A percentile compares a stretch with the other conserved stretches of the same genome.
Conservation (phyloP, 2,329 filamentous ascomycete species). For the Colletotrichum euphorbiae region DNA sequence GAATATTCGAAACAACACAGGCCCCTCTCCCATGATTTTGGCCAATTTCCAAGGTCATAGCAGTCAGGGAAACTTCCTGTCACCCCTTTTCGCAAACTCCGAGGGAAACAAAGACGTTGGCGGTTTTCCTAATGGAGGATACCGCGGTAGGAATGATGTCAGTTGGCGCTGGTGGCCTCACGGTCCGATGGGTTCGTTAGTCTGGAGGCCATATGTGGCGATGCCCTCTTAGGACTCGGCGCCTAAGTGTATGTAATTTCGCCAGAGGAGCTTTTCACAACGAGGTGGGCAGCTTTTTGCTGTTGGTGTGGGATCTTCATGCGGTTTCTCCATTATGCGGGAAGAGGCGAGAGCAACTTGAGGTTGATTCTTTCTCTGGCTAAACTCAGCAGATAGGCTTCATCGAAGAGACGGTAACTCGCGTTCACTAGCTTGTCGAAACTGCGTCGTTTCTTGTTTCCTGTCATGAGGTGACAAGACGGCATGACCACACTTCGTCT, state of each 20-base stretch:
- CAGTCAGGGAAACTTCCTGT: conserved; percentile 20
- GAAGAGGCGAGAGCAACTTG: background rate
- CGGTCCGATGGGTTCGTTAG: background rate
- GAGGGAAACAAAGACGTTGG: background rate
- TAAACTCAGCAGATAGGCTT: background rate
- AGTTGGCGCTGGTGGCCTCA: conserved; percentile 19
- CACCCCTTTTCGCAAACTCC: conserved; percentile 20
- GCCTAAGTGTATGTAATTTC: conserved; percentile 2
- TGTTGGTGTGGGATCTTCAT: conserved; percentile 6
- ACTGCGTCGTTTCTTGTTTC: conserved; percentile 7
- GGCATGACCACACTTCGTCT: conserved; percentile 19
- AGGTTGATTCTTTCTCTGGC: background rate
- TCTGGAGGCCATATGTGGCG: background rate
- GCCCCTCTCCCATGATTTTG: conserved; percentile 27
- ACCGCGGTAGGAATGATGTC: conserved; percentile 19
- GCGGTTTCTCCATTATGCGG: conserved; percentile 26
- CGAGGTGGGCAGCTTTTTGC: background rate
- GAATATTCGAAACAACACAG: conserved; percentile 36
- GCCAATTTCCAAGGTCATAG: conserved; percentile 29
- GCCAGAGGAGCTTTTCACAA: background rate
- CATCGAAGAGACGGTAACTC: background rate
- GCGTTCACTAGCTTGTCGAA: background rate
- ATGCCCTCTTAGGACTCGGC: conserved; percentile 5
- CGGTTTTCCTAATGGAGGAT: background rate
- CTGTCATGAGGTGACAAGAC: conserved; percentile 20